Evolutionary conservation across 2,329 filamentous ascomycete species (phyloP).

Genomic region (Ophiostoma perfectum): DNA sequence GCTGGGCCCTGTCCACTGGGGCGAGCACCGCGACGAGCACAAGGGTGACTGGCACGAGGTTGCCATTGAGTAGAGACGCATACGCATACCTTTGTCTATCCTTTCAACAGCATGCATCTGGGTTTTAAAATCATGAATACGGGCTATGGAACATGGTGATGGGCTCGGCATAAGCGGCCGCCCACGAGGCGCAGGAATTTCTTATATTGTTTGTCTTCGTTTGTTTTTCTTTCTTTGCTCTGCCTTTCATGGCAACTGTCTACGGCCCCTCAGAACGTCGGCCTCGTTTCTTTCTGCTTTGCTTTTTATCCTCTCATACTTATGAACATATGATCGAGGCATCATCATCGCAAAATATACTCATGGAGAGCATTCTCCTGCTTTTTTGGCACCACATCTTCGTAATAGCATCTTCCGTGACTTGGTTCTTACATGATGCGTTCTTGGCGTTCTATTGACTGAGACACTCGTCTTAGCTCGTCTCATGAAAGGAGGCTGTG

Average conservation of each 20-base stretch:
- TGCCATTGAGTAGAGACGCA: conserved; percentile 34
- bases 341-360: conserved; percentile 1
- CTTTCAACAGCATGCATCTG: not conserved
- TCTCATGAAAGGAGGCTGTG: not conserved
- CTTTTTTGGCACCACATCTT: no score
- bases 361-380: not conserved
- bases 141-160: conserved; percentile 10
- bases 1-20: conserved; percentile 60
- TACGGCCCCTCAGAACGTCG: no score
- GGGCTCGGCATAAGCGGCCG: conserved; percentile 12
- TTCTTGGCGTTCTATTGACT: not conserved
- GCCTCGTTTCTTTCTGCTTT: not conserved
- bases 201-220: not conserved
- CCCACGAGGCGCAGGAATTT: conserved; percentile 8
- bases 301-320: conserved; percentile 3
- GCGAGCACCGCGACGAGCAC: conserved; percentile 53
- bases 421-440: not conserved
- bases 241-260: not conserved
- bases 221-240: not conserved
- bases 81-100: not conserved
- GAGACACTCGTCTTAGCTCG: no score
- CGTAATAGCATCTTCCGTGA: no score
- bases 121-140: conserved; percentile 5
- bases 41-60: conserved; percentile 53
- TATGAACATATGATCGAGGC: conserved; percentile 19